Evolutionary conservation across 169 alveolate genomes (phyloP).

Genomic region (Cryptosporidium muris): DNA sequence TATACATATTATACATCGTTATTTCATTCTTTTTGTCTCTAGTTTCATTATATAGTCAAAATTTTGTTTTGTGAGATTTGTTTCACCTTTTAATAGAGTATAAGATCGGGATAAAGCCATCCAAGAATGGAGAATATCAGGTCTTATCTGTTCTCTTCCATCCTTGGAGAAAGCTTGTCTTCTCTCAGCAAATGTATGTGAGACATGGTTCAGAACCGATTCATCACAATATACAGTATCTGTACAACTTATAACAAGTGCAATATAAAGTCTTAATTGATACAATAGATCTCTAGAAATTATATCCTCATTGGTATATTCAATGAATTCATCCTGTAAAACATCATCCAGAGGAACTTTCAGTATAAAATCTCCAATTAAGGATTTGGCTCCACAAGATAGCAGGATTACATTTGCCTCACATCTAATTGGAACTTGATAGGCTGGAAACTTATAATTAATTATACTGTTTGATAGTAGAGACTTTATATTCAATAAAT

Average conservation of each 20-base stretch:
- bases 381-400: slow-evolving; percentile 1
- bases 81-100: slow-evolving; percentile 63
- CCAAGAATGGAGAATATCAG: slow-evolving; percentile 41
- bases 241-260: slow-evolving; percentile 52
- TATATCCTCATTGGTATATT: background rate
- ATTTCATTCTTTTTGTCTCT: slow-evolving; percentile 25
- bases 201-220: slow-evolving; percentile 10
- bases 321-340: background rate
- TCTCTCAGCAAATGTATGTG: slow-evolving; percentile 21
- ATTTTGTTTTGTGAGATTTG: background rate
- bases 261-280: slow-evolving; percentile 6
- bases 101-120: slow-evolving; percentile 27
- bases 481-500: slow-evolving; percentile 15
- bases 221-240: slow-evolving; percentile 30
- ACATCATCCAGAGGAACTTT: background rate
- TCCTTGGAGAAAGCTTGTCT: slow-evolving; percentile 4
- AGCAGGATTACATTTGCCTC: slow-evolving; percentile 33
- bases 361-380: background rate
- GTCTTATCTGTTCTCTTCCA: background rate
- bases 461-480: slow-evolving; percentile 14
- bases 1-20: too few relatives aligned
- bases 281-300: background rate
- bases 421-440: slow-evolving; percentile 32
- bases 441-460: slow-evolving; percentile 33
- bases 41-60: slow-evolving; percentile 18